Evolutionary conservation across 768 basidiomycete genomes (phyloP).

Genomic region (Psilocybe subaeruginosa): DNA sequence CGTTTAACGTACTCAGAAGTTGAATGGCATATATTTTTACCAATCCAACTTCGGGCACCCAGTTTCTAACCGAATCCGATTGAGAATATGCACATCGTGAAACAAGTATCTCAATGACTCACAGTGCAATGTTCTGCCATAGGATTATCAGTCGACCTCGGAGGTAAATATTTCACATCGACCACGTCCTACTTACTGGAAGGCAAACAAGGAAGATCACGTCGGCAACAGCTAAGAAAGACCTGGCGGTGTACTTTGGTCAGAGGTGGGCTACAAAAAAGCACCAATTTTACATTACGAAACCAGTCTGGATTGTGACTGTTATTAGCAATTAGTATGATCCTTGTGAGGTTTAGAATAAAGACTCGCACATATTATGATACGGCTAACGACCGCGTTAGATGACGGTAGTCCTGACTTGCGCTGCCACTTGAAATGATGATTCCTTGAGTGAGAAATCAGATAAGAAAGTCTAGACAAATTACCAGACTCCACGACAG

Average conservation of each 20-base stretch:
- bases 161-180: neutral
- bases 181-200: neutral
- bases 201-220: neutral
- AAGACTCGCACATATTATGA: neutral
- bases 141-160: neutral
- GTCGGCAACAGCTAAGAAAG: neutral
- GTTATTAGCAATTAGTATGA: neutral
- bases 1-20: conserved; percentile 1
- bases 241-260: neutral
- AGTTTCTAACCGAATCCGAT: neutral
- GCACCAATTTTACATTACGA: neutral
- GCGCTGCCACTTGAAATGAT: neutral
- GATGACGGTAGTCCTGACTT: neutral
- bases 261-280: neutral
- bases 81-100: neutral
- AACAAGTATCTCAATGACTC: neutral
- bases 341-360: neutral
- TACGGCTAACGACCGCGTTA: neutral
- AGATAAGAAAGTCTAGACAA: neutral
- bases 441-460: no score
- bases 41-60: neutral
- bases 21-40: neutral
- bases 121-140: neutral
- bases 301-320: neutral
- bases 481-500: neutral